Evolutionary conservation across 2,329 filamentous ascomycete genomes (phyloP).

Genomic region (Claviceps maximensis): DNA sequence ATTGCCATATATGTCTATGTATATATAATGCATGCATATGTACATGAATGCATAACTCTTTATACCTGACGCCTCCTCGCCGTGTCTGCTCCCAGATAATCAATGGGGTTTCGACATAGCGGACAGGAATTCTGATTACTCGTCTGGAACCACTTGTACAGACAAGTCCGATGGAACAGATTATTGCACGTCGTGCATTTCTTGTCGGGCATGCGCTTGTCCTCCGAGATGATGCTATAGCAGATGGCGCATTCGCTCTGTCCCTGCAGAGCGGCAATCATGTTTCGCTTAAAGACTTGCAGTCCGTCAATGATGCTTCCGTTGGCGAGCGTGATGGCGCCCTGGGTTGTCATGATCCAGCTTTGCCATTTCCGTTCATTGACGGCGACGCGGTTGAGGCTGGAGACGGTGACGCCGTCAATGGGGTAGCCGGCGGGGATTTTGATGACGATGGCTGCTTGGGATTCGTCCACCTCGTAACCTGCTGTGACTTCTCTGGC

Average conservation of each 20-base stretch:
- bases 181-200: conserved; percentile 87
- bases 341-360: conserved; percentile 80
- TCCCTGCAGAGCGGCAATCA: conserved; percentile 77
- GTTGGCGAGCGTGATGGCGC: conserved; percentile 86
- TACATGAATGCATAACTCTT: no score
- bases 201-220: conserved; percentile 86
- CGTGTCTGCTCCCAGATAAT: conserved; percentile 35
- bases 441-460: conserved; percentile 68
- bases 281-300: conserved; percentile 72
- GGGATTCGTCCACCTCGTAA: conserved; percentile 79
- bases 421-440: conserved; percentile 76
- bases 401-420: conserved; percentile 60
- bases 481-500: conserved; percentile 68
- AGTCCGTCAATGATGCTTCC: conserved; percentile 81
- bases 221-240: conserved; percentile 82
- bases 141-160: conserved; percentile 95
- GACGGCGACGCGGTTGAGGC: conserved; percentile 73
- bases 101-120: conserved; percentile 80
- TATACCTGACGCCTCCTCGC: conserved; percentile 20
- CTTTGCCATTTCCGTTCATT: conserved; percentile 85
- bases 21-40: no score
- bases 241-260: conserved; percentile 95
- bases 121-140: conserved; percentile 88
- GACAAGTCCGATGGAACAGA: conserved; percentile 74
- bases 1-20: no score